phyloP scores from a whole-genome alignment of 2,329 filamentous ascomycete genomes.

The Aspergillaceae sp. region DNA sequence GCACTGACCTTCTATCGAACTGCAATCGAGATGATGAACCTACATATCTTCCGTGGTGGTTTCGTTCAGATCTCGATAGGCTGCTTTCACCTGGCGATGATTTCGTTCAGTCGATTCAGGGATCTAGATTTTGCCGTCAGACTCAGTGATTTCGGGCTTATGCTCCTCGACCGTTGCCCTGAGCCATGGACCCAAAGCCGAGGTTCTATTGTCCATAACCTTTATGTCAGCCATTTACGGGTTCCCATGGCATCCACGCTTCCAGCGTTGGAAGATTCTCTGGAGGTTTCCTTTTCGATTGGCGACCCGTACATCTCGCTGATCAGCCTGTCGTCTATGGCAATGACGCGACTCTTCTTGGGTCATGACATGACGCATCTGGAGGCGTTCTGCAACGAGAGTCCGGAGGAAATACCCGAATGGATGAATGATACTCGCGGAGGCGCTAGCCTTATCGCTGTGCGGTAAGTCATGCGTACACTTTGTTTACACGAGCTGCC shows the following conservation, averaged over 20 bases:
- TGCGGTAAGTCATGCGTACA: conserved; percentile 26
- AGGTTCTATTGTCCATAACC: conserved; percentile 48
- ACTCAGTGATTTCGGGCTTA: conserved; percentile 46
- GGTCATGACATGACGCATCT: conserved; percentile 51
- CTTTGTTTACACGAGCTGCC: neutral
- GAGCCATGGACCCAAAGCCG: conserved; percentile 48
- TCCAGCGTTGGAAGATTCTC: conserved; percentile 44
- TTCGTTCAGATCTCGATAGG: conserved; percentile 52
- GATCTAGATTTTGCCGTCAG: conserved; percentile 48
- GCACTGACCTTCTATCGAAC: conserved; percentile 51
- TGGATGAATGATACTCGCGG: conserved; percentile 52
- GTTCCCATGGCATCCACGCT: conserved; percentile 45
- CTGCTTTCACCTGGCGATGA: conserved; percentile 50
- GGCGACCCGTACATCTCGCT: conserved; percentile 52
- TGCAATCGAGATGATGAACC: conserved; percentile 49
- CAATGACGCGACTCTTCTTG: conserved; percentile 47
- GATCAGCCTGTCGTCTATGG: conserved; percentile 51
- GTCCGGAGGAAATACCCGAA: conserved; percentile 48
- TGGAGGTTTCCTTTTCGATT: conserved; percentile 49
- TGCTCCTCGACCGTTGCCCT: conserved; percentile 44
- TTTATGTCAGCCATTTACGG: conserved; percentile 55
- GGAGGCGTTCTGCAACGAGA: conserved; percentile 49
- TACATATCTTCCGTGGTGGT: conserved; percentile 47
- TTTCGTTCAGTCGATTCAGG: conserved; percentile 49
- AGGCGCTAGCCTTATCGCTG: conserved; percentile 47